A percentile compares a stretch with the other conserved stretches of the same genome.
These are phyloP conservation scores for Fagopyrum homotropicum DNA, from an alignment of 148 eudicot genomes.

Conservation along the genomic window DNA sequence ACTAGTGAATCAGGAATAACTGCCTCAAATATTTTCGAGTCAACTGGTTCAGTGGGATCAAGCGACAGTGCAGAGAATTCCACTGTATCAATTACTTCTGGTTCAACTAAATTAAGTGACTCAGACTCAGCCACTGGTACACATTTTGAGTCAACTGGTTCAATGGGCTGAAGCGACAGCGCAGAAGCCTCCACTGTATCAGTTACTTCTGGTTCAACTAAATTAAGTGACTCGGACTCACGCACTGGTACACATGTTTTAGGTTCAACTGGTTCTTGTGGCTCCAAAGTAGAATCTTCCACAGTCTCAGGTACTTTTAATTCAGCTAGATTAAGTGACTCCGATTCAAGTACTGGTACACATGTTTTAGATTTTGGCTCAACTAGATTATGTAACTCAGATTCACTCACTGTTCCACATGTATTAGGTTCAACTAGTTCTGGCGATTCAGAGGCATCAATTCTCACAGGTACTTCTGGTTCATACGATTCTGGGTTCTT, in stretches of 20 bases:
- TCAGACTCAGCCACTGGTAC: not conserved
- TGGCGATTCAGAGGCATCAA: not conserved
- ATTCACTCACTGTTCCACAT: not conserved
- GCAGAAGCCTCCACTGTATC: not conserved
- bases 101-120: slow-evolving; percentile 2
- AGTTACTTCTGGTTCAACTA: slow-evolving; percentile 15
- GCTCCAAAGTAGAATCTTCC: not conserved
- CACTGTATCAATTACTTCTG: slow-evolving; percentile 12
- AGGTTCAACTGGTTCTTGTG: not conserved
- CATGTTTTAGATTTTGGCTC: not conserved
- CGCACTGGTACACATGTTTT: not conserved
- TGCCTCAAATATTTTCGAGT: not conserved
- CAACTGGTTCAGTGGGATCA: not conserved
- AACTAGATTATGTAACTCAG: not conserved
- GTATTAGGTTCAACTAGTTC: not conserved
- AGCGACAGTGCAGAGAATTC: not conserved
- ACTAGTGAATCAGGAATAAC: slow-evolving; percentile 7
- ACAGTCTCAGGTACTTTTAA: slow-evolving; percentile 4
- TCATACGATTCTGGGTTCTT: slow-evolving; percentile 10
- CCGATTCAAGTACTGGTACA: not conserved
- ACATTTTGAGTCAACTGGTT: not conserved
- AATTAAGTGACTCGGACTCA: not conserved
- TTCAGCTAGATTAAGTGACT: not conserved
- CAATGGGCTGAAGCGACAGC: not conserved
- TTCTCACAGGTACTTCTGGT: slow-evolving; percentile 1